Percentiles rank a stretch among this genome's conserved stretches.
Conservation (phyloP, 148 eudicot species). For the Amaranthus cruentus region DNA sequence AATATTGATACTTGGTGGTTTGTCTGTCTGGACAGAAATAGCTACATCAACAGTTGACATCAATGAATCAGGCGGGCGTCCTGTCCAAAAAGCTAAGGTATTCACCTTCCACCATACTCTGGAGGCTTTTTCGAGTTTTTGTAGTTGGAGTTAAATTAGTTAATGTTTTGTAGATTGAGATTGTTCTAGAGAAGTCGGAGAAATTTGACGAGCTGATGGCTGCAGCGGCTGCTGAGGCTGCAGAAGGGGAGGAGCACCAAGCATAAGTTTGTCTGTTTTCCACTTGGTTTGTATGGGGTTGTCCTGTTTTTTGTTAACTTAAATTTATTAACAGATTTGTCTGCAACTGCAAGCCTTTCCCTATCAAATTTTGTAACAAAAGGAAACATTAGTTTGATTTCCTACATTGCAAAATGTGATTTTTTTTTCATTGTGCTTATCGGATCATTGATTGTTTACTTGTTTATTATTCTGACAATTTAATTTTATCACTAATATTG, state of each 20-base stretch:
- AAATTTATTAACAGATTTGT: slow-evolving; percentile 12
- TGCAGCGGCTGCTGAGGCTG: slow-evolving; percentile 47
- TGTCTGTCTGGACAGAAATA: slow-evolving; percentile 39
- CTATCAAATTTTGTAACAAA: slow-evolving; percentile 14
- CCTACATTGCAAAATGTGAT: not conserved
- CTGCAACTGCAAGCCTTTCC: not conserved
- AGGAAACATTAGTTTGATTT: not conserved
- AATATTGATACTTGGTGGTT: slow-evolving; percentile 5
- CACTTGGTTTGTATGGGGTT: slow-evolving; percentile 17
- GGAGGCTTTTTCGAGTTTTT: too few species aligned
- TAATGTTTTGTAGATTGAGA: slow-evolving; percentile 50
- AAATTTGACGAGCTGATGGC: slow-evolving; percentile 94
- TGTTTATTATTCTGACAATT: too few species aligned
- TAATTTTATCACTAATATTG: too few species aligned
- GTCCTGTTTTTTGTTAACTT: slow-evolving; percentile 16
- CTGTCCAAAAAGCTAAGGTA: slow-evolving; percentile 78
- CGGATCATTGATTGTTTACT: not conserved
- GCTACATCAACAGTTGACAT: slow-evolving; percentile 62
- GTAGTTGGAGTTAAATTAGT: too few species aligned
- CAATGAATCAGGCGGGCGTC: slow-evolving; percentile 61
- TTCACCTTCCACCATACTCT: too few species aligned
- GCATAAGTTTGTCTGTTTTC: slow-evolving; percentile 9
- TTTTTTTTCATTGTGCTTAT: not conserved
- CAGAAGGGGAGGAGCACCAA: slow-evolving; percentile 41
- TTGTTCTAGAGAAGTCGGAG: slow-evolving; percentile 67